Conservation (phyloP, 106 monocot genomes). For the Dactylorhiza incarnata region DNA sequence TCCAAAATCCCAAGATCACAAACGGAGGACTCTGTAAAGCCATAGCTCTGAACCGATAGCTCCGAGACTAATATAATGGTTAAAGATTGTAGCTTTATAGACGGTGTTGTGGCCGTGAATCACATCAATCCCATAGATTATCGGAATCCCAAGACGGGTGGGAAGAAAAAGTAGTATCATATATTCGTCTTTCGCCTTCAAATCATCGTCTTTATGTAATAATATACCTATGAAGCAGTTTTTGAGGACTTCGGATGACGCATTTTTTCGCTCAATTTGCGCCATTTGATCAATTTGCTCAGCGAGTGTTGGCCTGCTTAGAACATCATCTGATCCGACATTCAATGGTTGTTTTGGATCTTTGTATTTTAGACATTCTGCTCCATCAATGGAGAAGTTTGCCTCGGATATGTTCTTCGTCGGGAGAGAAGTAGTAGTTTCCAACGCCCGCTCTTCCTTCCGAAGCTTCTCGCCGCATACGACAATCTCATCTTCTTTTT, state of each 20-base stretch:
- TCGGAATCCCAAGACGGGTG: constrained; percentile 14
- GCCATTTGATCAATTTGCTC: constrained; percentile 46
- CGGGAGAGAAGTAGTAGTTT: too few species aligned
- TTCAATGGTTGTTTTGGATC: constrained; percentile 30
- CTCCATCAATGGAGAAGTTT: too few species aligned
- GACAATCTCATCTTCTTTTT: too few species aligned
- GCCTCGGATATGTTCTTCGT: too few species aligned
- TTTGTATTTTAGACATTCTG: constrained; percentile 29
- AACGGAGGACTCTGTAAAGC: background rate
- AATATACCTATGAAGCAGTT: constrained; percentile 22
- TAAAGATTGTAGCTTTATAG: constrained; percentile 16
- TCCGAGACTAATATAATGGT: constrained; percentile 23
- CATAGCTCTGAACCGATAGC: constrained; percentile 6
- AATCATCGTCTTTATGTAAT: background rate
- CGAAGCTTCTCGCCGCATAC: too few species aligned
- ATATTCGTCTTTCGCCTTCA: background rate
- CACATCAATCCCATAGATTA: constrained; percentile 24
- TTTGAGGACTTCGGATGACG: constrained; percentile 14
- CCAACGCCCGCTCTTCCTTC: too few species aligned
- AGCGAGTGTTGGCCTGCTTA: constrained; percentile 30
- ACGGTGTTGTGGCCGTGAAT: constrained; percentile 23
- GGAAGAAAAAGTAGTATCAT: background rate
- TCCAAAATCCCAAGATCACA: background rate
- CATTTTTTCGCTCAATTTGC: constrained; percentile 29
- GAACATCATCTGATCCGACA: constrained; percentile 24